Evolutionary conservation across 2,329 filamentous ascomycete species (phyloP).

Genomic region (Trichoderma sp.): DNA sequence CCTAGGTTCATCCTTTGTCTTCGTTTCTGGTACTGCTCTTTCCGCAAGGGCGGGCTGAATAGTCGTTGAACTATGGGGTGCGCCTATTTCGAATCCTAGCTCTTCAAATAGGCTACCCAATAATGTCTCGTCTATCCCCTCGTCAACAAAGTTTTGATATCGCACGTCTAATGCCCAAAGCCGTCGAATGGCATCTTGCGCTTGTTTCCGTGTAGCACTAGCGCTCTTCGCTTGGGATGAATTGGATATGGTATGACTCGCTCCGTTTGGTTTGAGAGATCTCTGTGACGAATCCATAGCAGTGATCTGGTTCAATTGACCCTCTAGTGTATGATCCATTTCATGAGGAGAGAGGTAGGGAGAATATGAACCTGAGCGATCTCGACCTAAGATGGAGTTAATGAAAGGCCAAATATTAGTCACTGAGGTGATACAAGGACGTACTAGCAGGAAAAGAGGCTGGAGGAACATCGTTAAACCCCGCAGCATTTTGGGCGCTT

Average conservation of each 20-base stretch:
- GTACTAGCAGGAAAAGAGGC: constrained; percentile 15
- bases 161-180: constrained; percentile 69
- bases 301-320: not conserved
- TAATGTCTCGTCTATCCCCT: constrained; percentile 69
- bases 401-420: not conserved
- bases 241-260: not conserved
- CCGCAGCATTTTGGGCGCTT: not conserved
- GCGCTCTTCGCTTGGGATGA: constrained; percentile 28
- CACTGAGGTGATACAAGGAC: not conserved
- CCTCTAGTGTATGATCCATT: constrained; percentile 37
- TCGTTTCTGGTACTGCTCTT: not conserved
- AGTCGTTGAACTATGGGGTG: not conserved
- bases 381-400: constrained; percentile 37
- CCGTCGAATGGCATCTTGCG: constrained; percentile 68
- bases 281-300: not conserved
- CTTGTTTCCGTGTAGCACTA: constrained; percentile 57
- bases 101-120: constrained; percentile 70
- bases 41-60: not conserved
- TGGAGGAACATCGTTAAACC: not conserved
- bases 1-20: not conserved
- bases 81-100: constrained; percentile 59
- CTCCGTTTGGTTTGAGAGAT: not conserved
- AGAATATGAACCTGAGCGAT: constrained; percentile 58
- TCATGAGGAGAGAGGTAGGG: constrained; percentile 57
- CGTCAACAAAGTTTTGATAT: constrained; percentile 72